Evolutionary conservation across 176 grass and related monocot species (phyloP), one percentile per base, ranked within the genome.

Genomic region (Rhynchospora tenuis): DNA sequence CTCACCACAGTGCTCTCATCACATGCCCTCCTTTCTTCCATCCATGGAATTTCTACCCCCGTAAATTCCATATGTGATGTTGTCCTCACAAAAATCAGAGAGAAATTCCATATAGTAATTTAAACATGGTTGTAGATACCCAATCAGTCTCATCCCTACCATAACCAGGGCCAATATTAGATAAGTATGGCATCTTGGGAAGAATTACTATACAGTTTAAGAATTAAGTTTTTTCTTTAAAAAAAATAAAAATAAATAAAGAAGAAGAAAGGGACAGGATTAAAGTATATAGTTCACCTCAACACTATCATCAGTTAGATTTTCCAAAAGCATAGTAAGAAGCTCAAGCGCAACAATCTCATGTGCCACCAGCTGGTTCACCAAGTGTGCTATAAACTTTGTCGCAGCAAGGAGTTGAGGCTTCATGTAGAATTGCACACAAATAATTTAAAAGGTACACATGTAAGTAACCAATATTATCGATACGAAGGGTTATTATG

Each of bases 341-440:
- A 98, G 96, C 86, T 98, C 96, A 52, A 95, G 59, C 1, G 92
- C 88, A 46, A 98, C 80, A 2, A 98, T 72, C 82, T 98, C 95
- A 66, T 93, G 92, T 0, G 88, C 93, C 44, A 98, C 96, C 15
- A 95, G 87, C 86, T 98, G 96, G 82, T 98, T 98, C 79, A 98
- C 96, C 74, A 98, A 90, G 84, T 98, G 96, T 15, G 96, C 96
- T 81, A 98, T 93, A 69, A 98, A 98, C 82, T 98, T 98, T 76
- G 93, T 98, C 2, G 93, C 91, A 50, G 91, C 93, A 74, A 98
- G 88, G 79, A 98, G 87, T 91, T 98, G 93, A 24, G 96, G 96
- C 96, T 95, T 79, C 28, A 80, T 38, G 33, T 0, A 38, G 31
- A 33, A 33, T 33, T 70, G 51, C 72, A 8, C 10, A 79, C 64